These are phyloP conservation scores for Tricholoma furcatifolium DNA, from an alignment of 768 basidiomycete genomes.

Conservation along the genomic window DNA sequence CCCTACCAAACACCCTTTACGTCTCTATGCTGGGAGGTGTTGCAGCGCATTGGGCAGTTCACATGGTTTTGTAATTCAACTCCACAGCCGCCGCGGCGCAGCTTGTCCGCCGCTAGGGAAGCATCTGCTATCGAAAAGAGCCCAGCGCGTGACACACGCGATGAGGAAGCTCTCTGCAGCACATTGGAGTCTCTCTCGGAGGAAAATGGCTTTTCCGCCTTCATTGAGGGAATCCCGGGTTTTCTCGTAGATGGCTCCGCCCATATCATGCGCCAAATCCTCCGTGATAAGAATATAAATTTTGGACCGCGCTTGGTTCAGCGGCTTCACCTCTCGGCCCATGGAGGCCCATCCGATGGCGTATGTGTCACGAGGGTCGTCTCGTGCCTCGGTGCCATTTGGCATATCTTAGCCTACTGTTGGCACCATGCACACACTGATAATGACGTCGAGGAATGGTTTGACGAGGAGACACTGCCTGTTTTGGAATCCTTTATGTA, in stretches of 20 bases:
- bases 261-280: constrained; percentile 1
- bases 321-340: constrained; percentile 5
- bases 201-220: constrained; percentile 31
- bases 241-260: constrained; percentile 7
- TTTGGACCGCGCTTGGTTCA: constrained; percentile 8
- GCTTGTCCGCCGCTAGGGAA: constrained; percentile 28
- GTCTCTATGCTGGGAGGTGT: constrained; percentile 25
- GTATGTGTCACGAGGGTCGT: not conserved
- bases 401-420: constrained; percentile 12
- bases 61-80: constrained; percentile 8
- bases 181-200: constrained; percentile 30
- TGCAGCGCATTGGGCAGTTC: constrained; percentile 20
- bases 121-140: constrained; percentile 22
- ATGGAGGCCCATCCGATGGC: constrained; percentile 3
- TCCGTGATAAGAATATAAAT: constrained; percentile 3
- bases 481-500: constrained; percentile 12
- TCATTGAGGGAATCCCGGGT: constrained; percentile 33
- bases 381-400: constrained; percentile 12
- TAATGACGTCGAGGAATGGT: constrained; percentile 9
- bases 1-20: constrained; percentile 38
- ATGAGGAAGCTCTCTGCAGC: constrained; percentile 35
- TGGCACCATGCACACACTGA: not conserved
- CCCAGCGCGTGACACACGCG: constrained; percentile 31
- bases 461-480: constrained; percentile 13
- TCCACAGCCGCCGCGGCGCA: not conserved